A percentile compares a stretch with the other conserved stretches of the same genome.
phyloP scores from a whole-genome alignment of 2,329 filamentous ascomycete species.

The Ustilaginoidea virens region DNA sequence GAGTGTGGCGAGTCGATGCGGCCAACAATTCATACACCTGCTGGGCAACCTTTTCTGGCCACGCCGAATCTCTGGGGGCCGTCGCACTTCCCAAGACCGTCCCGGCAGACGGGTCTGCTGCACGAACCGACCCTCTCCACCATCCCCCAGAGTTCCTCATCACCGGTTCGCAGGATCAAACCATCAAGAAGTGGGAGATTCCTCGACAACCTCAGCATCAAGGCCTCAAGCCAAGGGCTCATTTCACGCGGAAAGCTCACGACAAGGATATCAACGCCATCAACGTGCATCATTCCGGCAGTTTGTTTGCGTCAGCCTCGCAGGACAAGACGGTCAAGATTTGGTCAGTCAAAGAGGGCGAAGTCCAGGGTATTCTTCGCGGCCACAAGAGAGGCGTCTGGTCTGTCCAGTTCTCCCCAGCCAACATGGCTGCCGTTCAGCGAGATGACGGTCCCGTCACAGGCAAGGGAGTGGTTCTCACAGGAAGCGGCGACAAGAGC shows the following conservation, averaged over 20 bases:
- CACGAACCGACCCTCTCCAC: slow-evolving; percentile 56
- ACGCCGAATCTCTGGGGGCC: slow-evolving; percentile 86
- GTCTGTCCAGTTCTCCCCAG: slow-evolving; percentile 82
- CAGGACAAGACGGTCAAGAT: slow-evolving; percentile 97
- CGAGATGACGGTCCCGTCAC: slow-evolving; percentile 58
- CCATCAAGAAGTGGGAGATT: slow-evolving; percentile 87
- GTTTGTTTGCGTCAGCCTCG: slow-evolving; percentile 88
- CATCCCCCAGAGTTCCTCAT: slow-evolving; percentile 74
- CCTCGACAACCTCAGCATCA: slow-evolving; percentile 34
- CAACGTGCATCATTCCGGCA: slow-evolving; percentile 56
- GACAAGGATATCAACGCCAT: slow-evolving; percentile 98
- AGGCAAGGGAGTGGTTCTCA: slow-evolving; percentile 69
- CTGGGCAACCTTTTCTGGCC: slow-evolving; percentile 71
- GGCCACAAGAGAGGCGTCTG: slow-evolving; percentile 93
- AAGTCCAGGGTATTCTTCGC: slow-evolving; percentile 77
- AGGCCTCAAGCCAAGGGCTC: slow-evolving; percentile 39
- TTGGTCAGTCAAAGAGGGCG: slow-evolving; percentile 80
- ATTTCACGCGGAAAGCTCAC: slow-evolving; percentile 87
- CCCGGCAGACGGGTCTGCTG: slow-evolving; percentile 53
- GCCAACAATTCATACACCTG: slow-evolving; percentile 61
- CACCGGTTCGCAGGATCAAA: slow-evolving; percentile 90
- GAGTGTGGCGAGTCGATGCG: slow-evolving; percentile 76
- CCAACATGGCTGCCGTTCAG: slow-evolving; percentile 56
- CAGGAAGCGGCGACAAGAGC: slow-evolving; percentile 90
- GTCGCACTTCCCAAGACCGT: slow-evolving; percentile 62